phyloP scores from a whole-genome alignment of 495 filamentous ascomycete species.

The Neurospora sp. region DNA sequence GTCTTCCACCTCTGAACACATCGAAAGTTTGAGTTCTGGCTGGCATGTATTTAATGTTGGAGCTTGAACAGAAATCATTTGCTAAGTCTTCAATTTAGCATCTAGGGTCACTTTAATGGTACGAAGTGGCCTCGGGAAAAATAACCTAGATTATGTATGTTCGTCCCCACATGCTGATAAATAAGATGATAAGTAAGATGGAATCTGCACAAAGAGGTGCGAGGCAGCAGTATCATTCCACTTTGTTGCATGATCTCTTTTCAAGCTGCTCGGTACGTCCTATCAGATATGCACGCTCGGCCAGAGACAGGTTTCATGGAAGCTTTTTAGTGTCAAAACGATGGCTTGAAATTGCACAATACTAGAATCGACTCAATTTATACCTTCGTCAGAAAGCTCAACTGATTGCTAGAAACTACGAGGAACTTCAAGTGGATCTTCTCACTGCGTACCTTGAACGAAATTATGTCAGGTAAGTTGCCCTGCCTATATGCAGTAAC shows the following conservation, averaged over 20 bases:
- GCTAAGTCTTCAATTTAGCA: neutral
- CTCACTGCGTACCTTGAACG: neutral
- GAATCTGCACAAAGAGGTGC: neutral
- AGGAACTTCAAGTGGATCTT: neutral
- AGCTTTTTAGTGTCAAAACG: neutral
- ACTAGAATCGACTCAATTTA: neutral
- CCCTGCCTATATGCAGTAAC: neutral
- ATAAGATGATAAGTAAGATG: neutral
- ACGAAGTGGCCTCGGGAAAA: neutral
- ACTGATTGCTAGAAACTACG: neutral
- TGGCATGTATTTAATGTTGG: neutral
- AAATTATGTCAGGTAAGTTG: neutral
- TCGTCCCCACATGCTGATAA: neutral
- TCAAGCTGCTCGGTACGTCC: neutral
- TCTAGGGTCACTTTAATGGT: neutral
- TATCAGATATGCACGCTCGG: neutral
- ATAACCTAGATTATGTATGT: neutral
- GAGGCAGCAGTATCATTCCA: neutral
- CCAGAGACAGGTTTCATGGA: neutral
- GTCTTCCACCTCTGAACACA: neutral
- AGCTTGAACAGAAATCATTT: neutral
- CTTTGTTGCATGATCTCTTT: neutral
- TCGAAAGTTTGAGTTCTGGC: neutral
- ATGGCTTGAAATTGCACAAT: neutral
- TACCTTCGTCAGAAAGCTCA: neutral